Conservation (phyloP, 805 yeast species). For the Yamadazyma phyllophila region DNA sequence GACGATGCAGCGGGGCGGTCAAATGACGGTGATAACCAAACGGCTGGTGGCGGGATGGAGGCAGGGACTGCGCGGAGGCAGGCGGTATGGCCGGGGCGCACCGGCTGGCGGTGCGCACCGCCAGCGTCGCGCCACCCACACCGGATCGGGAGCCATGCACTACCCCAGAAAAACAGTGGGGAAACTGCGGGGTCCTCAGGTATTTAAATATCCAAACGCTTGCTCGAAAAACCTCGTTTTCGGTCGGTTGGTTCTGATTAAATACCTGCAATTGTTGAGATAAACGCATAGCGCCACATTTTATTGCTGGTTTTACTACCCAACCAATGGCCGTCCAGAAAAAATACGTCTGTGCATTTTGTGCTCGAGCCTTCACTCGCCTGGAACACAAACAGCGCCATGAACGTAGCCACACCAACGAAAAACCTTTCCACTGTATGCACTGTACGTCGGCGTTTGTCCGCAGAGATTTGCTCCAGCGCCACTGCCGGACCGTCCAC, state of each 20-base stretch:
- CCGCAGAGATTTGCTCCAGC: conserved; percentile 68
- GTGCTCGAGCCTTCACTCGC: conserved; percentile 78
- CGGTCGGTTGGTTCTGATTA: neutral
- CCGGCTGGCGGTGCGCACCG: neutral
- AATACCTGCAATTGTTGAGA: conserved; percentile 10
- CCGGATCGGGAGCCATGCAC: neutral
- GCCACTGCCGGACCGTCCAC: conserved; percentile 81
- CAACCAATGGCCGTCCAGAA: conserved; percentile 45
- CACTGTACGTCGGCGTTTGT: conserved; percentile 73
- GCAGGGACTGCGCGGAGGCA: too few species aligned
- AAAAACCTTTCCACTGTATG: conserved; percentile 73
- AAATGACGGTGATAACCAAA: neutral
- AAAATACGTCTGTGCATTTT: conserved; percentile 73
- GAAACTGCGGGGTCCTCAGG: conserved; percentile 4
- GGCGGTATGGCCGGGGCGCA: too few species aligned
- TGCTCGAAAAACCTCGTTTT: neutral
- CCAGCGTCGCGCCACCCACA: neutral
- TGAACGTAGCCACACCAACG: conserved; percentile 77
- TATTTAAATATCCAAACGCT: neutral
- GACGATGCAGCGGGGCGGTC: neutral
- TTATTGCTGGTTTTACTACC: neutral
- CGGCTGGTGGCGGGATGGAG: neutral
- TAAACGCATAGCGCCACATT: neutral
- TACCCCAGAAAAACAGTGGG: conserved; percentile 2
- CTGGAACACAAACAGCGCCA: conserved; percentile 77